phyloP scores from a whole-genome alignment of 257 asterid genomes.

The Nicotiana paniculata region DNA sequence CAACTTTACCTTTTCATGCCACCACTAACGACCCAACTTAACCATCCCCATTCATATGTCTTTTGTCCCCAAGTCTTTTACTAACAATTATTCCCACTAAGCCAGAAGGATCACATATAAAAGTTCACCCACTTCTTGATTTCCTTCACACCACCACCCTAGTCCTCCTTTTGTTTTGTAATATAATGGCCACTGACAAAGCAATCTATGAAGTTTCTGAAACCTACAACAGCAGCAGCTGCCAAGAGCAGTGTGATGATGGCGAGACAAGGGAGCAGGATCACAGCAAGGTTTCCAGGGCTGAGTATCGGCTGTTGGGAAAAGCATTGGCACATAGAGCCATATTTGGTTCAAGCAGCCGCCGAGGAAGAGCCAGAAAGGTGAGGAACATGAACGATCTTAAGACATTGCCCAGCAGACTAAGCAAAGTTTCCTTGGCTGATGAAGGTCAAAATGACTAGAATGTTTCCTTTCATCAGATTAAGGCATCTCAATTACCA shows the following conservation, averaged over 20 bases:
- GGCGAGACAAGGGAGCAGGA: not conserved
- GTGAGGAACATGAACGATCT: conserved; percentile 16
- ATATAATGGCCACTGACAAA: conserved; percentile 34
- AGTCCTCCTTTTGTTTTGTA: not conserved
- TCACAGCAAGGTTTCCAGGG: not conserved
- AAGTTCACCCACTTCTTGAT: not conserved
- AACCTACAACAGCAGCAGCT: conserved; percentile 13
- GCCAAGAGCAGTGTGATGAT: conserved; percentile 10
- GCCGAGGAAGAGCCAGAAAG: conserved; percentile 31
- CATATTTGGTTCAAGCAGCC: conserved; percentile 16
- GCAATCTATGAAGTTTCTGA: conserved; percentile 15
- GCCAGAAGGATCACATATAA: not conserved
- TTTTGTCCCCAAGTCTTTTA: not conserved
- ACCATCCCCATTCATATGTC: conserved; percentile 3
- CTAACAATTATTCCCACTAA: not conserved
- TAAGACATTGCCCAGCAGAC: conserved; percentile 36
- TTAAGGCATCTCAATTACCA: not conserved
- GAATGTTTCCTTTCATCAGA: not conserved
- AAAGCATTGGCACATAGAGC: conserved; percentile 50
- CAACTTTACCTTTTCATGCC: conserved; percentile 29
- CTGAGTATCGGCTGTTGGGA: conserved; percentile 20
- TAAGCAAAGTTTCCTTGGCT: conserved; percentile 50
- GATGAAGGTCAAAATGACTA: conserved; percentile 23
- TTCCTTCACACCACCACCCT: not conserved
- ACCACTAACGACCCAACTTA: conserved; percentile 15